phyloP scores from a whole-genome alignment of 2,329 filamentous ascomycete genomes.

The Fusarium sp. region DNA sequence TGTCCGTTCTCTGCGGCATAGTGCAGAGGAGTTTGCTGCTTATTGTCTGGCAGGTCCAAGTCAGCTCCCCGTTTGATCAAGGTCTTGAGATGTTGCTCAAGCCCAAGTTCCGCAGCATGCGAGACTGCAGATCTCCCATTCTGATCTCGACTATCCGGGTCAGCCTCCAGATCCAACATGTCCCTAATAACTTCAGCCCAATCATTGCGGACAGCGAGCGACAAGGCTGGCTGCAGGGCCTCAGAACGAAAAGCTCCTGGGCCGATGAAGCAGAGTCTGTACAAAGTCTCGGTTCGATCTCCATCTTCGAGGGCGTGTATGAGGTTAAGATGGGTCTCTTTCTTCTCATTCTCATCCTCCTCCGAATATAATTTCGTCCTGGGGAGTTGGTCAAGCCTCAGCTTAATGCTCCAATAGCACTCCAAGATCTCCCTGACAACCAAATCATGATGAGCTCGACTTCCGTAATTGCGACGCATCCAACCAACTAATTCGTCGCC shows the following conservation, averaged over 20 bases:
- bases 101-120: slow-evolving; percentile 21
- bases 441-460: no score
- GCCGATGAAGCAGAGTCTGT: slow-evolving; percentile 10
- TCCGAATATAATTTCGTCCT: background rate
- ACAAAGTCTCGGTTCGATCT: slow-evolving; percentile 2
- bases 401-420: slow-evolving; percentile 4
- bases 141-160: slow-evolving; percentile 17
- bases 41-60: slow-evolving; percentile 13
- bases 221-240: slow-evolving; percentile 8
- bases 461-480: background rate
- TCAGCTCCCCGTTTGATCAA: slow-evolving; percentile 3
- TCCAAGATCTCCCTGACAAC: slow-evolving; percentile 1
- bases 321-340: background rate
- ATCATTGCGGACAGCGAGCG: slow-evolving; percentile 21
- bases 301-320: slow-evolving; percentile 8
- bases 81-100: background rate
- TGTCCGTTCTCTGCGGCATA: background rate
- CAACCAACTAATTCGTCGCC: background rate
- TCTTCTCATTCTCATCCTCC: background rate
- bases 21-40: slow-evolving; percentile 6
- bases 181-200: slow-evolving; percentile 20
- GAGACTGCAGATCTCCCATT: slow-evolving; percentile 25
- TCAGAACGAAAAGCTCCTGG: slow-evolving; percentile 1
- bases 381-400: background rate
- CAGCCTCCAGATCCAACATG: slow-evolving; percentile 21